Evolutionary conservation across 2,329 filamentous ascomycete species (phyloP), one percentile per base, ranked within the genome.

Genomic region (Hymenotorrendiella dingleyae): DNA sequence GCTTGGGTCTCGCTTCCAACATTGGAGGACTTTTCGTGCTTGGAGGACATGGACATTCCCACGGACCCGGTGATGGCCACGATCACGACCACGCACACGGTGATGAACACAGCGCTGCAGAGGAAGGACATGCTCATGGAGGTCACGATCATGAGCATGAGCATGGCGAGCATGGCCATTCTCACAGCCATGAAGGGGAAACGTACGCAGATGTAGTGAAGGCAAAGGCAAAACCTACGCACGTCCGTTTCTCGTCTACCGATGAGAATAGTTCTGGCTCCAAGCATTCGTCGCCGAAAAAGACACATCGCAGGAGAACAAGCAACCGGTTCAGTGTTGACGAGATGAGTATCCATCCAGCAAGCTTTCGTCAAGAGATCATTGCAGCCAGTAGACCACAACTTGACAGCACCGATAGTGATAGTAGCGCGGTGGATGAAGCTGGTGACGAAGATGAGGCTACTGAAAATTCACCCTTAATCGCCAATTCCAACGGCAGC

Each of bases 321-420:
- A 50, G 49, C 4, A 61, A 55, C 59, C 72, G 70, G 42, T 80
- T 78, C 54, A 80, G 74, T 68, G 67, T 89, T 69, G 66, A 82
- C 24, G 76, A 89, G 42, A 84, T 82, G 20, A 86, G 83, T 61
- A 86, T 94, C 40, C 86, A 96, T 61, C 93, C 93, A 3, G 84
- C 88, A 19, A 91, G 84, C 50, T 89, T 97, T 70, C 76, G 93
- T 52, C 86, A 94, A 62, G 88, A 91, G 43, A 95, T 98, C 54
- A 94, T 97, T 52, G 82, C 83, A 27, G 87, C 86, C n/a, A 83
- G 81, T 46, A 76, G 78, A 38, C 69, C 80, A 34, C 78, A 77
- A 28, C 68, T 72, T 4, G 74, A 78, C 3, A 74, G 76, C 20
- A 69, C 72, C 38, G 72, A 73, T 6, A 66, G 67, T 12, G 30